A percentile compares a stretch with the other conserved stretches of the same genome.
These are phyloP conservation scores for Xylariaceae sp. DNA, from an alignment of 2,329 filamentous ascomycete species.

Conservation along the genomic window DNA sequence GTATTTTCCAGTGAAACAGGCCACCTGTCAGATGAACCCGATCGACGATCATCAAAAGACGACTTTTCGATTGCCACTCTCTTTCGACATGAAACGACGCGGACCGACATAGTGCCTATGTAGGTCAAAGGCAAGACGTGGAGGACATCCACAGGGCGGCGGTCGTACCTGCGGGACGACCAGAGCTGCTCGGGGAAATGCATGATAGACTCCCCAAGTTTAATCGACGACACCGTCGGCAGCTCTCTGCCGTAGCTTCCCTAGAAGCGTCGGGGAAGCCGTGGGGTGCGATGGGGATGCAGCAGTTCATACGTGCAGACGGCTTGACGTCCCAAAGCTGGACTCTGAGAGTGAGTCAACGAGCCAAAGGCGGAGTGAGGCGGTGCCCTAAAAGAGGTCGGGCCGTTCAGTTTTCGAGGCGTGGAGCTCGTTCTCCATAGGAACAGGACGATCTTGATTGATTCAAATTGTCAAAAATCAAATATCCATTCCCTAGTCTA, in stretches of 20 bases:
- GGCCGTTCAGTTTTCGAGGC: constrained; percentile 49
- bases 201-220: constrained; percentile 67
- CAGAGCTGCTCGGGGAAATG: constrained; percentile 49
- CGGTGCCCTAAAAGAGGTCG: constrained; percentile 60
- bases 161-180: no score
- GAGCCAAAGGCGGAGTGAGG: constrained; percentile 60
- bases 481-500: no score
- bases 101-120: constrained; percentile 49
- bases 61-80: no score
- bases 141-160: no score
- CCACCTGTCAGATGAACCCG: constrained; percentile 60
- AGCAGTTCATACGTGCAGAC: no score
- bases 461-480: constrained; percentile 53
- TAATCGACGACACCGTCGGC: constrained; percentile 37
- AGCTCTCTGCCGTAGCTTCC: constrained; percentile 41
- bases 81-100: constrained; percentile 73
- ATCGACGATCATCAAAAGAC: constrained; percentile 37
- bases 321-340: constrained; percentile 48
- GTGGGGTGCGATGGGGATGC: no score
- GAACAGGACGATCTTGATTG: constrained; percentile 61
- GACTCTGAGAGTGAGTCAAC: constrained; percentile 56
- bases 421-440: constrained; percentile 50
- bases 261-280: constrained; percentile 34
- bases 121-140: no score
- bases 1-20: constrained; percentile 65